Evolutionary conservation across 1,284 basidiomycete species (phyloP).

Genomic region (Austroboletus rostrupii): DNA sequence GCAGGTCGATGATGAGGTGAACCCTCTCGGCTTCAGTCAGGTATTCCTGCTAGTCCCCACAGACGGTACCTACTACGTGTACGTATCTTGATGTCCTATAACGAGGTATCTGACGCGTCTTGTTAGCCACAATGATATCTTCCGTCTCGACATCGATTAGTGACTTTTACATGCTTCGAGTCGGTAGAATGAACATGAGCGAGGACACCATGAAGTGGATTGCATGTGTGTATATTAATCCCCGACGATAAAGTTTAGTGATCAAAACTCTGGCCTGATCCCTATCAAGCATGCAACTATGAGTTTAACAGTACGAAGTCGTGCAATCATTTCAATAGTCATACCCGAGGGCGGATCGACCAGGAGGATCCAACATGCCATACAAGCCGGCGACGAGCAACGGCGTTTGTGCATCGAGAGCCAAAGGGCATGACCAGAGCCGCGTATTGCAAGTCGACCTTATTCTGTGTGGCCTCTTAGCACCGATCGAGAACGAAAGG

Average conservation of each 20-base stretch:
- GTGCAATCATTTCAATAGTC: no score
- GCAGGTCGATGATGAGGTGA: slow-evolving; percentile 79
- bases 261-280: neutral
- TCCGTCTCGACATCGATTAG: slow-evolving; percentile 75
- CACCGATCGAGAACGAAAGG: no score
- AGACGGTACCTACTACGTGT: slow-evolving; percentile 81
- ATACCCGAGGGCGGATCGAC: no score
- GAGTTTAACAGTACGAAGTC: no score
- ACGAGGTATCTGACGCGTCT: slow-evolving; percentile 1
- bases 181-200: slow-evolving; percentile 1
- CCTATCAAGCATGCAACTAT: no score
- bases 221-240: slow-evolving; percentile 14
- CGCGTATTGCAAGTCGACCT: no score
- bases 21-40: slow-evolving; percentile 87
- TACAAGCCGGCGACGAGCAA: no score
- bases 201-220: slow-evolving; percentile 2
- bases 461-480: no score
- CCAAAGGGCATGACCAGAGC: no score
- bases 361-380: no score
- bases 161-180: neutral
- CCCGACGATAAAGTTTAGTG: slow-evolving; percentile 3
- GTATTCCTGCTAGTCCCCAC: slow-evolving; percentile 89
- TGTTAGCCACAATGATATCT: slow-evolving; percentile 78
- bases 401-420: no score
- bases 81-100: slow-evolving; percentile 30